Base-by-base conservation (phyloP, 2,329 filamentous ascomycete genomes). In the Pseudovirgaria hyperparasitica region DNA sequence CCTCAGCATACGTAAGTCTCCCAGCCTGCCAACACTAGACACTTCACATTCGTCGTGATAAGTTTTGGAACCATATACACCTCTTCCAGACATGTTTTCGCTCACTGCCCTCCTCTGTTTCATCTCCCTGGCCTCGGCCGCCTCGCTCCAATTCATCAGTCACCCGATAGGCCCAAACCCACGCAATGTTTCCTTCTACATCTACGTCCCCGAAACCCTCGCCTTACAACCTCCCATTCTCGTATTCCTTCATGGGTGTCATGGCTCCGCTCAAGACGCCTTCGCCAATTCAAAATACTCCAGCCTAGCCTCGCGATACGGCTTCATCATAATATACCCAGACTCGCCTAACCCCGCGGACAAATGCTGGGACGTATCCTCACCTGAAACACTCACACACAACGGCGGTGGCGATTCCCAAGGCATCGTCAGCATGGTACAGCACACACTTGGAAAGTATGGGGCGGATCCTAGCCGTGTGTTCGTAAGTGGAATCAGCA, bases 301-400 rank as follows among this genome's bases (percentile, higher is more conserved):
- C 11, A 34, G 42, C 8, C 35, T 43, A 5, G 44, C 43, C 9
- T 46, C 50, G 19, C 30, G 39, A 19, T 49, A 50, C 22, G 45
- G 46, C n/a, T 52, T 52, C 35, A 50, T 52, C 19, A 37, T 43
- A 4, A 49, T 52, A 24, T 52, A 50, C 16, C 48, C 47, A 3
- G 34, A 48, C 23, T 42, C 40, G 3, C 38, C 46, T 9, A 48
- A 49, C 18, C 29, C 26, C 6, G 41, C 31, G 2, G 47, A 51
- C 26, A 39, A 48, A 19, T 53, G 50, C 35, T 52, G 47, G 47
- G 46, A 52, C 21, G 48, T 50, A 9, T 47, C 43, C 23, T 47
- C 43, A 32, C 47, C 46, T 23, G 32, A 42, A 25, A 45, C 46
- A 2, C 33, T 52, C 6, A 48, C 41, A 2, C 48, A 52, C 25